These are phyloP conservation scores for Oryza officinalis DNA, from an alignment of 176 grass and related monocot species.

Conservation along the genomic window DNA sequence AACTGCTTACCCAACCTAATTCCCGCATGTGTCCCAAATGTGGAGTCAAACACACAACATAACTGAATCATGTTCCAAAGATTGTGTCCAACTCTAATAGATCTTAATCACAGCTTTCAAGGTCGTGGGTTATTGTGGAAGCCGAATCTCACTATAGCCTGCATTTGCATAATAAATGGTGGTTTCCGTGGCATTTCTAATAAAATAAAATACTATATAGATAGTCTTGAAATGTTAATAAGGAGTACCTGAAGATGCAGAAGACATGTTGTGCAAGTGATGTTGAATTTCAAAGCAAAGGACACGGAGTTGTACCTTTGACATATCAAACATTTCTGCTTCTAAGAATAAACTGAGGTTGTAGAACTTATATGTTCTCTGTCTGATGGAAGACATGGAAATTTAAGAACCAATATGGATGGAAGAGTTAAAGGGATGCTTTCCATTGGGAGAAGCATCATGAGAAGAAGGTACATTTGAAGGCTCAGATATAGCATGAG, in stretches of 20 bases:
- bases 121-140: constrained; percentile 30
- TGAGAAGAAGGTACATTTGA: constrained; percentile 29
- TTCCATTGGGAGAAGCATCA: constrained; percentile 28
- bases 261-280: constrained; percentile 38
- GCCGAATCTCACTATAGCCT: constrained; percentile 54
- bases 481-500: constrained; percentile 41
- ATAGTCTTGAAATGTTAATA: constrained; percentile 35
- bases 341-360: constrained; percentile 36
- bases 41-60: constrained; percentile 50
- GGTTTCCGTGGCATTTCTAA: constrained; percentile 48
- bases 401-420: constrained; percentile 27
- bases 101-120: constrained; percentile 48
- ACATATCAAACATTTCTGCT: constrained; percentile 31
- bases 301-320: constrained; percentile 40
- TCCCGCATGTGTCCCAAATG: constrained; percentile 37
- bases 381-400: constrained; percentile 26
- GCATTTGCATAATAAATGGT: constrained; percentile 58
- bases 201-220: constrained; percentile 40
- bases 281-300: constrained; percentile 41
- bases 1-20: constrained; percentile 53
- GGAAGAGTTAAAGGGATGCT: constrained; percentile 13
- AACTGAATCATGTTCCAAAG: constrained; percentile 34
- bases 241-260: constrained; percentile 54
- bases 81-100: constrained; percentile 52
- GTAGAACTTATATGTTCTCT: constrained; percentile 37